phyloP scores from a whole-genome alignment of 2,329 filamentous ascomycete genomes.

The Drechslerella dactyloides region DNA sequence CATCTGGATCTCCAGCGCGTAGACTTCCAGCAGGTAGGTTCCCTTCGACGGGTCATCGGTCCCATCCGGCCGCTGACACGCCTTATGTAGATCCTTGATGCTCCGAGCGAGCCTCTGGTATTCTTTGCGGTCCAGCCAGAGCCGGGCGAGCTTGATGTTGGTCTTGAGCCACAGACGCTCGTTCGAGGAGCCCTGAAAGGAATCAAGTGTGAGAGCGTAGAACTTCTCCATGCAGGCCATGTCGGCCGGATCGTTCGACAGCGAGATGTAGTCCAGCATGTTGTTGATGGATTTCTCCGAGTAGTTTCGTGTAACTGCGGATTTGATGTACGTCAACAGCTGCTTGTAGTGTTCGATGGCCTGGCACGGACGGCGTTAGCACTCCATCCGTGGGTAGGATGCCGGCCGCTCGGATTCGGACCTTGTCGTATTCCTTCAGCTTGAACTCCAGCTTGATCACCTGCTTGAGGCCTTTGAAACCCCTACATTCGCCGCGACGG shows the following conservation, averaged over 20 bases:
- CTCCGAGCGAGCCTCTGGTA: conserved; percentile 81
- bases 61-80: conserved; percentile 86
- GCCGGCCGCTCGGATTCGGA: conserved; percentile 57
- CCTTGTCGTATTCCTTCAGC: conserved; percentile 84
- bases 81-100: conserved; percentile 83
- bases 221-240: conserved; percentile 89
- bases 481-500: conserved; percentile 57
- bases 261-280: conserved; percentile 94
- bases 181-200: conserved; percentile 97
- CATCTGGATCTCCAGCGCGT: conserved; percentile 98
- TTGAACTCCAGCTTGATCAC: conserved; percentile 97
- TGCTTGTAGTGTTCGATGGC: conserved; percentile 91
- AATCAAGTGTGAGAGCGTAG: conserved; percentile 89
- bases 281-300: conserved; percentile 99
- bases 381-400: not conserved
- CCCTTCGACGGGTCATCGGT: conserved; percentile 92
- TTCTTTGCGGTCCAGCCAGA: conserved; percentile 89
- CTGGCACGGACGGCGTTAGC: conserved; percentile 60
- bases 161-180: conserved; percentile 97
- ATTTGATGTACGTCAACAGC: conserved; percentile 96
- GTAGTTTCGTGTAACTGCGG: conserved; percentile 94
- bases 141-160: conserved; percentile 91
- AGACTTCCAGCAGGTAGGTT: conserved; percentile 93
- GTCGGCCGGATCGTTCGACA: conserved; percentile 71
- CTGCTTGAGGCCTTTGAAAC: conserved; percentile 97